Conservation (phyloP, 257 asterid species). For the Capsicum pubescens region DNA sequence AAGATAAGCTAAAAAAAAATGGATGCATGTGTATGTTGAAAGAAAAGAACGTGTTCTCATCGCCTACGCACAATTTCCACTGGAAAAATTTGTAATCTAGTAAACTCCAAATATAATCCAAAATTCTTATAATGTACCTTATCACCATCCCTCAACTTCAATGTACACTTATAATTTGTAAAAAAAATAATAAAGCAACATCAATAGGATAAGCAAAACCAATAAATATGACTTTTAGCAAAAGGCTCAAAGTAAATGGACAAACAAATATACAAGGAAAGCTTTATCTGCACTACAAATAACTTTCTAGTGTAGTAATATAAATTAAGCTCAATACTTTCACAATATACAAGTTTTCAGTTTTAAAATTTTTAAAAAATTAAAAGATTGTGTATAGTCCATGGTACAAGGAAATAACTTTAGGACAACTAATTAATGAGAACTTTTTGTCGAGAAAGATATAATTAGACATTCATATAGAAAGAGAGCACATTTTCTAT, state of each 20-base stretch:
- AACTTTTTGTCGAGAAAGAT: no score
- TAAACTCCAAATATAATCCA: conserved; percentile 22
- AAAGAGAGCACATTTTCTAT: no score
- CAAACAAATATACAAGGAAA: conserved; percentile 10
- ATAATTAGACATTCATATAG: no score
- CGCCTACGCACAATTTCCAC: neutral
- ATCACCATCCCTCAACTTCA: neutral
- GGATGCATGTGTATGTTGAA: no score
- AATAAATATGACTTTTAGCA: conserved; percentile 20
- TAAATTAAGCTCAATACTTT: neutral
- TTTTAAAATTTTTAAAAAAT: neutral
- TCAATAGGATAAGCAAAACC: conserved; percentile 9
- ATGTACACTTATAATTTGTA: neutral
- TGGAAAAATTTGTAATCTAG: conserved; percentile 26
- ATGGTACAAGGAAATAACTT: neutral
- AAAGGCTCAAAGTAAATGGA: conserved; percentile 5
- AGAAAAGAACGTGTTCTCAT: no score
- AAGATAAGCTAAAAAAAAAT: no score
- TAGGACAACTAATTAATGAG: no score
- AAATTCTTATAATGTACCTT: conserved; percentile 6
- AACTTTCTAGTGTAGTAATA: neutral
- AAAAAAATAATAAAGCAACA: conserved; percentile 10
- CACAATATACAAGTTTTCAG: conserved; percentile 4
- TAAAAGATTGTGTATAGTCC: neutral
- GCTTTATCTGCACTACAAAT: conserved; percentile 26